Conservation (phyloP, 2,329 filamentous ascomycete species). For the Curvularia hawaiiensis region DNA sequence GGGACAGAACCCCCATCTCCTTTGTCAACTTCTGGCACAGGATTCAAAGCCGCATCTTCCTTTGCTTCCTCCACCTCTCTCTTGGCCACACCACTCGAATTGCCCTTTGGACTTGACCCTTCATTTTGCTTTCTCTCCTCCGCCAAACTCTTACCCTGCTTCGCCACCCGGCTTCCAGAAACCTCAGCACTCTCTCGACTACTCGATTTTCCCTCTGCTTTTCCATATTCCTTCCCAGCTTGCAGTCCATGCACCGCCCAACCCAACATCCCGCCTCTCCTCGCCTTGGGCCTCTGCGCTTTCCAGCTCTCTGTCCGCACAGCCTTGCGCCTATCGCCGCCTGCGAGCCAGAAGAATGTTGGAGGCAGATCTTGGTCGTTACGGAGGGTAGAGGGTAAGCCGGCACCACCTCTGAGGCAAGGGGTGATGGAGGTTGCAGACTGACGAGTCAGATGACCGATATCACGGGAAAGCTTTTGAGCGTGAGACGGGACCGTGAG, state of each 20-base stretch:
- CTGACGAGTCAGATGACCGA: neutral
- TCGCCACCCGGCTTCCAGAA: neutral
- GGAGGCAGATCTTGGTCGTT: constrained; percentile 22
- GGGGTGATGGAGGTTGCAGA: neutral
- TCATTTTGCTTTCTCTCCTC: neutral
- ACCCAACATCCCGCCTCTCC: constrained; percentile 33
- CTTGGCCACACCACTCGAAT: neutral
- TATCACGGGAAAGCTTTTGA: neutral
- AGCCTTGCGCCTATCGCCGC: constrained; percentile 26
- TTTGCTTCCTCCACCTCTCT: neutral
- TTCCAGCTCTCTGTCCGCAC: constrained; percentile 29
- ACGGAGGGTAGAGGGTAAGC: neutral
- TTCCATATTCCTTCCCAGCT: constrained; percentile 17
- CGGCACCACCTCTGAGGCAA: constrained; percentile 27
- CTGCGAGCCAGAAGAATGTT: constrained; percentile 33
- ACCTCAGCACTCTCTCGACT: neutral
- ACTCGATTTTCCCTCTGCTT: neutral
- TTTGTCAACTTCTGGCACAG: neutral
- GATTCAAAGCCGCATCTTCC: too few species aligned
- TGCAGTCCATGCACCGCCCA: constrained; percentile 29
- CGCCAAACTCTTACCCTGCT: neutral
- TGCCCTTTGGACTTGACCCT: neutral
- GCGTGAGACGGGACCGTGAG: neutral
- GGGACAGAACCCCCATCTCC: neutral
- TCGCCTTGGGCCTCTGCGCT: constrained; percentile 24